These are phyloP conservation scores for Macrocybe gigantea DNA, from an alignment of 768 basidiomycete genomes.

Conservation along the genomic window DNA sequence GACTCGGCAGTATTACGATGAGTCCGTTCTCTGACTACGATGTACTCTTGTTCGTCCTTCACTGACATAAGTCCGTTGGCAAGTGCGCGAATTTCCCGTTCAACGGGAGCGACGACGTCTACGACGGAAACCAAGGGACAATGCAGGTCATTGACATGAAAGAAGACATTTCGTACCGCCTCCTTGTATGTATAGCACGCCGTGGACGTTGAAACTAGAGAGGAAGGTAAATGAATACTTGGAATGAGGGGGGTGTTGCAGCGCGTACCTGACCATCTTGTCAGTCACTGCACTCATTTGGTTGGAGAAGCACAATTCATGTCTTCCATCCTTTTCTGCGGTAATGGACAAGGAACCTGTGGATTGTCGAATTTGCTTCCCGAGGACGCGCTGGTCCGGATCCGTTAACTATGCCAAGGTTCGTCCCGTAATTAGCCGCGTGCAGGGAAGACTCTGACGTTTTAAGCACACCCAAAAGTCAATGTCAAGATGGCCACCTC, in stretches of 20 bases:
- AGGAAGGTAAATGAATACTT: constrained; percentile 1
- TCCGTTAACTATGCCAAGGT: constrained; percentile 60
- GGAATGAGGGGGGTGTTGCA: neutral
- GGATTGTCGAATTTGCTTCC: constrained; percentile 79
- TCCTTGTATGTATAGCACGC: constrained; percentile 88
- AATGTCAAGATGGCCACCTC: constrained; percentile 94
- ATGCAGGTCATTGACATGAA: neutral
- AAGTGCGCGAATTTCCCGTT: constrained; percentile 87
- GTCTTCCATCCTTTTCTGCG: constrained; percentile 79
- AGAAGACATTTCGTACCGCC: constrained; percentile 52
- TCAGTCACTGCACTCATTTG: constrained; percentile 97
- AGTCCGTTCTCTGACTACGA: constrained; percentile 86
- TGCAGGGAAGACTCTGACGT: neutral
- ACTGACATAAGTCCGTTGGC: constrained; percentile 79
- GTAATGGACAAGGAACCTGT: constrained; percentile 88
- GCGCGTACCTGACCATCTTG: constrained; percentile 82
- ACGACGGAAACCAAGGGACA: constrained; percentile 2
- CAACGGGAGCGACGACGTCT: constrained; percentile 91
- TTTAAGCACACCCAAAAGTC: constrained; percentile 80
- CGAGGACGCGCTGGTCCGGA: constrained; percentile 60
- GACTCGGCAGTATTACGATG: constrained; percentile 95
- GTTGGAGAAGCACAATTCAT: constrained; percentile 98
- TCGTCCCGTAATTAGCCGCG: constrained; percentile 6
- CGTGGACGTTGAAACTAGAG: constrained; percentile 93
- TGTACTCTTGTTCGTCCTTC: constrained; percentile 99